These are phyloP conservation scores for Venturia carpophila DNA, from an alignment of 2,329 filamentous ascomycete species.

Conservation along the genomic window DNA sequence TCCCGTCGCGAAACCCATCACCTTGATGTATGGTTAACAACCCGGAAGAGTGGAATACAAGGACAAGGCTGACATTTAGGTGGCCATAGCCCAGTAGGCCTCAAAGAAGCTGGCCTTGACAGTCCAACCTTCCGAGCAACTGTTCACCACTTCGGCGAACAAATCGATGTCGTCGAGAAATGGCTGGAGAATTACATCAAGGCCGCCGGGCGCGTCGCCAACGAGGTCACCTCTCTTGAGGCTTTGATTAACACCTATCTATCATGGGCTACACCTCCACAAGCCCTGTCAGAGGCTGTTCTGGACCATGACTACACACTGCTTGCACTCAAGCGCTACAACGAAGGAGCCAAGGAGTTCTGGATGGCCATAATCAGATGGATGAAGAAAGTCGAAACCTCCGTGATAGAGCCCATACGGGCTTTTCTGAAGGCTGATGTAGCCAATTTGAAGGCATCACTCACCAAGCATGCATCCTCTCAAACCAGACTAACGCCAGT, in stretches of 20 bases:
- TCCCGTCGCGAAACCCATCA: conserved; percentile 35
- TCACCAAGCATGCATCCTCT: background rate
- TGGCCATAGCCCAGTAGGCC: conserved; percentile 59
- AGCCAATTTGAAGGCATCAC: conserved; percentile 61
- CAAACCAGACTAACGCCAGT: conserved; percentile 17
- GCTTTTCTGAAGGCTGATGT: conserved; percentile 72
- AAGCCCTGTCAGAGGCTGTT: conserved; percentile 68
- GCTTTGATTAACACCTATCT: conserved; percentile 71
- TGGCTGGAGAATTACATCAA: conserved; percentile 75
- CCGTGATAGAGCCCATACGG: conserved; percentile 74
- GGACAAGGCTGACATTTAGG: background rate
- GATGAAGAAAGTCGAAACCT: conserved; percentile 67
- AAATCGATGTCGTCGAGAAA: conserved; percentile 82
- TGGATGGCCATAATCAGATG: conserved; percentile 69
- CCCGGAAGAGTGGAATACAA: background rate
- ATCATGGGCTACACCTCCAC: conserved; percentile 63
- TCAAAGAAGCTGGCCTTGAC: conserved; percentile 93
- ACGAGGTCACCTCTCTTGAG: conserved; percentile 67
- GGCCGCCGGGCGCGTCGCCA: conserved; percentile 52
- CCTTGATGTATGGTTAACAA: conserved; percentile 32
- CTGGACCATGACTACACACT: conserved; percentile 94
- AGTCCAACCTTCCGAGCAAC: conserved; percentile 91
- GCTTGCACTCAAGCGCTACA: conserved; percentile 74
- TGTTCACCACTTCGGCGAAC: conserved; percentile 77
- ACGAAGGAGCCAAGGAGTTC: conserved; percentile 79